phyloP scores from a whole-genome alignment of 805 yeast genomes.

The Torulaspora microellipsoides region DNA sequence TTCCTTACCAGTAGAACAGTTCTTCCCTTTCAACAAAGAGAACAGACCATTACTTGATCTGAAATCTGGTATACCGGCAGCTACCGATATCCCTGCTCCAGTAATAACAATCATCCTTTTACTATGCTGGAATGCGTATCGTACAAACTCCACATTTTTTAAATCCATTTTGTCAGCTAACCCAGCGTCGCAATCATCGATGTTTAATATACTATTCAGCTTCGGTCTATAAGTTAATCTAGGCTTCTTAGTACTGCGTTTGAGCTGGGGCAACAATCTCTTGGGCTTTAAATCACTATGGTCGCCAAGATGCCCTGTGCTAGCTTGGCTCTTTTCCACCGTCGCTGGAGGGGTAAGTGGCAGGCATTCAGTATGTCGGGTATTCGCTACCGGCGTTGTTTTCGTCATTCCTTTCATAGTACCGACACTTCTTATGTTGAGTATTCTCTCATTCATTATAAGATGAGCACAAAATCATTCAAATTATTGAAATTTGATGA shows the following conservation, averaged over 20 bases:
- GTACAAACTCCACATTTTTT: conserved; percentile 43
- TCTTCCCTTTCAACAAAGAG: conserved; percentile 44
- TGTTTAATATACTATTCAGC: conserved; percentile 42
- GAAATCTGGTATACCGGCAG: conserved; percentile 87
- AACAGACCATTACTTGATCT: conserved; percentile 77
- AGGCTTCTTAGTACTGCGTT: conserved; percentile 38
- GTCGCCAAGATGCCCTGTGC: background rate
- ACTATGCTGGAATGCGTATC: conserved; percentile 50
- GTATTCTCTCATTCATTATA: too few relatives aligned
- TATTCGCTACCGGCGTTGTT: background rate
- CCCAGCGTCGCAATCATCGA: conserved; percentile 25
- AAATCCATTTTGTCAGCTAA: conserved; percentile 5
- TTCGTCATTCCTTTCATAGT: background rate
- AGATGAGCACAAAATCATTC: too few relatives aligned
- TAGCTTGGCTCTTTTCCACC: conserved; percentile 13
- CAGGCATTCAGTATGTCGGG: background rate
- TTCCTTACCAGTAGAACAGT: conserved; percentile 52
- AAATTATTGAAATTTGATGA: background rate
- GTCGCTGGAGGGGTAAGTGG: conserved; percentile 26
- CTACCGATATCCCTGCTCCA: conserved; percentile 90
- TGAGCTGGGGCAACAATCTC: conserved; percentile 19
- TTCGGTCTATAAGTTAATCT: conserved; percentile 44
- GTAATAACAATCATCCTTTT: conserved; percentile 60
- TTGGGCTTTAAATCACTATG: conserved; percentile 18
- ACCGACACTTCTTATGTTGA: background rate